Evolutionary conservation across 2,329 filamentous ascomycete species (phyloP).

Genomic region (Microsporum ferrugineum): DNA sequence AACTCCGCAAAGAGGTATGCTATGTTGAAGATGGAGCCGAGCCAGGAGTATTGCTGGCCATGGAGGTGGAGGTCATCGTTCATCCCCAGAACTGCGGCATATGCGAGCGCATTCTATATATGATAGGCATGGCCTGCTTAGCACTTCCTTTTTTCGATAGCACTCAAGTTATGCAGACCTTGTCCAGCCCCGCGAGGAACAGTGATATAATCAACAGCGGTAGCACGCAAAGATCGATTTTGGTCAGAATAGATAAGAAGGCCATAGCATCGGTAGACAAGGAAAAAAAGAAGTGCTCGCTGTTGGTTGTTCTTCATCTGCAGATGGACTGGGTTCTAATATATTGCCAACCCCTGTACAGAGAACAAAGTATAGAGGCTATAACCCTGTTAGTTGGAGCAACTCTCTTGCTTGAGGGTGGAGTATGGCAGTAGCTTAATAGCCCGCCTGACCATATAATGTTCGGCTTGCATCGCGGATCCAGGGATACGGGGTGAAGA

Average conservation of each 20-base stretch:
- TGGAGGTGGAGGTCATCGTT: slow-evolving; percentile 37
- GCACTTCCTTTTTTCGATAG: neutral
- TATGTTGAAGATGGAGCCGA: slow-evolving; percentile 45
- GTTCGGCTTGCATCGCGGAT: neutral
- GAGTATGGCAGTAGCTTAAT: neutral
- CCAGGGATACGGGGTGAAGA: neutral
- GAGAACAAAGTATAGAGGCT: no score
- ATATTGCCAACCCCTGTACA: no score
- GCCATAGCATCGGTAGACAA: neutral
- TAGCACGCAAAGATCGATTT: neutral
- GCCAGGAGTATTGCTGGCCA: slow-evolving; percentile 40
- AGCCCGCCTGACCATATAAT: neutral
- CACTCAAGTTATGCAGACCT: neutral
- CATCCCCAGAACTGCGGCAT: slow-evolving; percentile 46
- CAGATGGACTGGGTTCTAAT: neutral
- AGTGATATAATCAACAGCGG: neutral
- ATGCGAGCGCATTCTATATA: neutral
- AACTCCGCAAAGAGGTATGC: slow-evolving; percentile 36
- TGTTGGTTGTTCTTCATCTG: neutral
- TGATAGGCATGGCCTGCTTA: neutral
- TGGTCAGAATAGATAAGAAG: neutral
- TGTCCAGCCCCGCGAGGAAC: neutral
- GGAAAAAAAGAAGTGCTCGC: neutral
- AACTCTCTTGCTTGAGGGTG: neutral
- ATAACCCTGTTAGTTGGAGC: neutral